Evolutionary conservation across 2,329 filamentous ascomycete genomes (phyloP).

Genomic region (Arthrobotrys sinensis): DNA sequence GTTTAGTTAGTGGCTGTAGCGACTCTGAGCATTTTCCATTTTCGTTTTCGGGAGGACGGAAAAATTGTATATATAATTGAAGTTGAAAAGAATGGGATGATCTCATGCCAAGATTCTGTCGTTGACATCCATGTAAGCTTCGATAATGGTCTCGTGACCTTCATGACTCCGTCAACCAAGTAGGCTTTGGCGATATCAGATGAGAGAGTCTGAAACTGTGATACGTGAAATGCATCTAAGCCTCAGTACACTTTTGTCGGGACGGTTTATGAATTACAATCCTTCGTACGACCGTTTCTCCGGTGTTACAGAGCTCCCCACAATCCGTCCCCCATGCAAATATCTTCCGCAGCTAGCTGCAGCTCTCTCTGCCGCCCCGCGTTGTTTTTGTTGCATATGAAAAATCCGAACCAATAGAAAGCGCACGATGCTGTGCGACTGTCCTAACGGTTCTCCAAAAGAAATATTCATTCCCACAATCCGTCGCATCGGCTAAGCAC

Average conservation of each 20-base stretch:
- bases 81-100: background rate
- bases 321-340: background rate
- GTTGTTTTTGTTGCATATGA: constrained; percentile 22
- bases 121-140: background rate
- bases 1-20: constrained; percentile 13
- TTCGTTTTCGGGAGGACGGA: background rate
- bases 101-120: background rate
- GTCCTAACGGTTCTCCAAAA: background rate
- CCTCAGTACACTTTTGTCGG: constrained; percentile 16
- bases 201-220: background rate
- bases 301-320: constrained; percentile 21
- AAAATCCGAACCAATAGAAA: constrained; percentile 16
- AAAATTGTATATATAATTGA: constrained; percentile 21
- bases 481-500: constrained; percentile 21
- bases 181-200: constrained; percentile 11
- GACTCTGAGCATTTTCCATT: background rate
- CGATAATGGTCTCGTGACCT: constrained; percentile 7
- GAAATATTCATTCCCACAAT: background rate
- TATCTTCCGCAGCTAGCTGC: background rate
- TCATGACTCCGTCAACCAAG: background rate
- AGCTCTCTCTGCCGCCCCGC: background rate
- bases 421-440: constrained; percentile 27
- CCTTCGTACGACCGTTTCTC: constrained; percentile 8
- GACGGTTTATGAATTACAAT: background rate
- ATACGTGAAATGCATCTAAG: constrained; percentile 15